Base-by-base conservation (phyloP, 768 basidiomycete species). In the Boletus huronensis region DNA sequence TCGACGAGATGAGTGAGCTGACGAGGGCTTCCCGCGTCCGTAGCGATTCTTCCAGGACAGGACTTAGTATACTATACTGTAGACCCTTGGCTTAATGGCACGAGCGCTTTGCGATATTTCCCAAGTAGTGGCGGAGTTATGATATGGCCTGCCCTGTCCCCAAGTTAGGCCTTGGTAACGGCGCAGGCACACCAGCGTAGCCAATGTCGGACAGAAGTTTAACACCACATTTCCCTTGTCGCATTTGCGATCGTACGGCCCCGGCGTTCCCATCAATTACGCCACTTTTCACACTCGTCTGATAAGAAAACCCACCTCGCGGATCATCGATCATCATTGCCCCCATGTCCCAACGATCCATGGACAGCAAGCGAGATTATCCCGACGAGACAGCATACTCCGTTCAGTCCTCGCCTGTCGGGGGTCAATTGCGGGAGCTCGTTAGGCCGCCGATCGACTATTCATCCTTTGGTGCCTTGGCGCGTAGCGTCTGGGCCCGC, bases 11-110 rank as follows among this genome's bases (percentile, higher is more conserved):
- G 25, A 11, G 21, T 23, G 28, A 28, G n/a, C 48, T 55, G 48
- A 64, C 52, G 46, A 14, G 40, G 3, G 32, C 3, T 43, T 7
- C 26, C 34, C 21, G 48, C 50, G 44, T 50, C 39, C 48, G 3
- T 58, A 93, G 90, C 80, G 80, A 57, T 93, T 93, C 78, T 93
- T 93, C 67, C 89, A 92, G 71, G 90, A 93, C 67, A 80, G 90
- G 64, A 91, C 90, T 64, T 70, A 69, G 53, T 48, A 25, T 38
- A 16, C 26, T 47, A 16, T 48, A 43, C 21, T 36, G 50, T 67
- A 60, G 50, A 44, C 25, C 52, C 9, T 32, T 47, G 35, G 50
- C n/a, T 40, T 55, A 35, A 11, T 64, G n/a, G n/a, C n/a, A n/a
- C n/a, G n/a, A n/a, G n/a, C n/a, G n/a, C n/a, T n/a, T n/a, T n/a